Evolutionary conservation across 2,329 filamentous ascomycete species (phyloP), one percentile per base, ranked within the genome.

Genomic region (Sordariomycetes sp.): DNA sequence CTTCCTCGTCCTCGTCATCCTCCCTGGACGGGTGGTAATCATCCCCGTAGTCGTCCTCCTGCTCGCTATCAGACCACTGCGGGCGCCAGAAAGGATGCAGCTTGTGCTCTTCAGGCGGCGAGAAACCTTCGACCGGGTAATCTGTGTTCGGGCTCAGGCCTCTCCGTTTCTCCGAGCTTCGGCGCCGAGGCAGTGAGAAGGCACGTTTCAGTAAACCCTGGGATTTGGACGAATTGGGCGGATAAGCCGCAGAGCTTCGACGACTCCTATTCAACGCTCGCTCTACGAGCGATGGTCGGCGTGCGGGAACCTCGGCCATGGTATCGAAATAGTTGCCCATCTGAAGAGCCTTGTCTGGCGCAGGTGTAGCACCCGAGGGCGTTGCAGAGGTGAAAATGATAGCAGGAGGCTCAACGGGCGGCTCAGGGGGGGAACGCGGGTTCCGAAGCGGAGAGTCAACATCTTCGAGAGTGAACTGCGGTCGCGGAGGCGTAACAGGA

Each of bases 311-410:
- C 36, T 64, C 62, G 12, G 57, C 59, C 3, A 57, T 53, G 17
- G 65, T 57, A 19, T 72, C 70, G 33, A 68, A 69, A 33, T 68
- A 72, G 40, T 72, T 75, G 1, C 72, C 72, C 16, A 72, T 51
- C 43, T 66, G 65, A 17, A 59, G 59, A 36, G 68, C 58, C 45
- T 64, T 68, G 41, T 78, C 73, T 3, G 63, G 47, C 2, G 65
- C 58, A 8, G 75, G 73, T 2, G 74, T 78, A 28, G 70, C 47
- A 3, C 70, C 75, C 3, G 73, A 77, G 4, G 75, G 75, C 0
- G 75, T 79, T 18, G 75, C 74, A 1, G 75, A 75, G 21, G 75
- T 79, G 39, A 80, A 74, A 36, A 74, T 68, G 44, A 80, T 54
- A n/a, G 50, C 49, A 4, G 57, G 57, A 3, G 56, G 59, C 20